Evolutionary conservation across 1,284 basidiomycete species (phyloP).

Genomic region (Sanghuangporus weigelae): DNA sequence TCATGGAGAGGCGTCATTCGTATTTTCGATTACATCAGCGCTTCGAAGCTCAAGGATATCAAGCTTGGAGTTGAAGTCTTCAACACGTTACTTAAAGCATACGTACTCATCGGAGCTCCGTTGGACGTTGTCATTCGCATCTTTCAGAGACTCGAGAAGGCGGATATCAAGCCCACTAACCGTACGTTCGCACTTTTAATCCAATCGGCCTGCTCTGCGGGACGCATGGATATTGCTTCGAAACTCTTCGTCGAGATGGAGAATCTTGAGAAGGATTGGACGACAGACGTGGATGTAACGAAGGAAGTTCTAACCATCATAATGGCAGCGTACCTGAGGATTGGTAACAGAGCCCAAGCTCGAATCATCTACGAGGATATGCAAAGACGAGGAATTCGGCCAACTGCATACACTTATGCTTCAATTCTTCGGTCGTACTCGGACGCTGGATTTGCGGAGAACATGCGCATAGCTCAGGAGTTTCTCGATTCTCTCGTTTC

Average conservation of each 20-base stretch:
- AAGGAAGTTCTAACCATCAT: constrained; percentile 78
- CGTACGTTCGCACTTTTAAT: constrained; percentile 77
- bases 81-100: constrained; percentile 83
- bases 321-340: constrained; percentile 73
- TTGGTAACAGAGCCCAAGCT: constrained; percentile 52
- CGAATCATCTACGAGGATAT: constrained; percentile 75
- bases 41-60: constrained; percentile 30
- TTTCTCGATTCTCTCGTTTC: constrained; percentile 52
- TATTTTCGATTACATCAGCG: constrained; percentile 64
- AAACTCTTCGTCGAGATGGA: constrained; percentile 71
- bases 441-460: constrained; percentile 41
- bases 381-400: constrained; percentile 59
- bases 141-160: constrained; percentile 54
- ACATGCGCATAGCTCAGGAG: constrained; percentile 51
- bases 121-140: constrained; percentile 60
- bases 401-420: constrained; percentile 67
- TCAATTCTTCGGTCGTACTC: constrained; percentile 65
- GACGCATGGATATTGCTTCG: constrained; percentile 60
- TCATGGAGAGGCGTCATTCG: constrained; percentile 74
- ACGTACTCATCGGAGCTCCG: constrained; percentile 77
- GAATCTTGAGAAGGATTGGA: constrained; percentile 30
- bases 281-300: constrained; percentile 41
- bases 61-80: constrained; percentile 53
- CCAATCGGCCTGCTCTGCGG: constrained; percentile 79
- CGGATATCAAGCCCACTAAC: constrained; percentile 51